Evolutionary conservation across 139 green algal genomes (phyloP).

Genomic region (Monoraphidium neglectum): DNA sequence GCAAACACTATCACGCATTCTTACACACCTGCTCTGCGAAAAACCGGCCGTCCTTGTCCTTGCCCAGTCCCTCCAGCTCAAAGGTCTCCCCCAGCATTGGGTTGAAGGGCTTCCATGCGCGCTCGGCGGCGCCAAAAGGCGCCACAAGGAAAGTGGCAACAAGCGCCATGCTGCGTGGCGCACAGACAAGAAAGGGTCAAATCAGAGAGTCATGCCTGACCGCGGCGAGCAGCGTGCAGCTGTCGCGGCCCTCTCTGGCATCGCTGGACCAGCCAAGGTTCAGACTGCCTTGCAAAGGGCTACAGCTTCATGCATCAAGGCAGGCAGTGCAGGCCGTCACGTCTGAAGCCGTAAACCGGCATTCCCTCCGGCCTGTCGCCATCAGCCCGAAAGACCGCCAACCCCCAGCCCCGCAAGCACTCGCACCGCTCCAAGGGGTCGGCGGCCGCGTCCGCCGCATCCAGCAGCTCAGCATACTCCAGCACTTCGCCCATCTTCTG

Average conservation of each 20-base stretch:
- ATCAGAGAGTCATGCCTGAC: no score
- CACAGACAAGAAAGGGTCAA: no score
- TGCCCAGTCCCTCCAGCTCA: constrained; percentile 70
- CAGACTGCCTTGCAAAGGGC: no score
- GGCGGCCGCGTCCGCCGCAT: constrained; percentile 74
- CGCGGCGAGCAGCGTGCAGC: no score
- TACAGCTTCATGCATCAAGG: no score
- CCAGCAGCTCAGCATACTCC: constrained; percentile 95
- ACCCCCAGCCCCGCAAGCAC: no score
- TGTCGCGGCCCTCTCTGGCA: no score
- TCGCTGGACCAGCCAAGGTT: no score
- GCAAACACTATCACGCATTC: neutral
- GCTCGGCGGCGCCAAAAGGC: constrained; percentile 84
- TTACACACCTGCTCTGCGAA: constrained; percentile 90
- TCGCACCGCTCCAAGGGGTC: constrained; percentile 78
- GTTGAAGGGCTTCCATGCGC: constrained; percentile 99
- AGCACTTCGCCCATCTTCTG: constrained; percentile 98
- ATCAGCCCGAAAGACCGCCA: no score
- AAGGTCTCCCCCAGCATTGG: constrained; percentile 98
- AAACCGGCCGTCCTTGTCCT: constrained; percentile 56
- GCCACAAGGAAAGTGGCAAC: constrained; percentile 91
- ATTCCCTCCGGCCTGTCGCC: no score
- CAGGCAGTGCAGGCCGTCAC: no score
- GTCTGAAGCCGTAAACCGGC: no score
- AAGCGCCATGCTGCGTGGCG: constrained; percentile 71